A percentile compares a stretch with the other conserved stretches of the same genome.
These are phyloP conservation scores for Scutellaria minor DNA, from an alignment of 257 asterid species.

Conservation along the genomic window DNA sequence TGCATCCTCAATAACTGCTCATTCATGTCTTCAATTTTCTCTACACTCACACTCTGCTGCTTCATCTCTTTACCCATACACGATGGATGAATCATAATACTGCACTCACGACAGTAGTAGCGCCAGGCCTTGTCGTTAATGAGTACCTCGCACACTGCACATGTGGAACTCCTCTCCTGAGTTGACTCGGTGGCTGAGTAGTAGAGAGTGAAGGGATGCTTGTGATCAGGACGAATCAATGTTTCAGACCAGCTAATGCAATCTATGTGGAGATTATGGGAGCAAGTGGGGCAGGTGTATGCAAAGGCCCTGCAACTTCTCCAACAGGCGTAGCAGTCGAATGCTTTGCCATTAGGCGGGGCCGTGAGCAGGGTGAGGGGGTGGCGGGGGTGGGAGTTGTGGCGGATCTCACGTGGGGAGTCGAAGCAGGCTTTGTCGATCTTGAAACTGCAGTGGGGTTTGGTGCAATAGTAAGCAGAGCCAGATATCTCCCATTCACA, in stretches of 20 bases:
- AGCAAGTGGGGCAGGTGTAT: constrained; percentile 52
- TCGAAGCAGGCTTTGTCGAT: constrained; percentile 63
- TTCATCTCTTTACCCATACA: constrained; percentile 43
- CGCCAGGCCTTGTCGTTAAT: constrained; percentile 56
- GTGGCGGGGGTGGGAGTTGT: constrained; percentile 61
- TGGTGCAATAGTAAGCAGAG: constrained; percentile 47
- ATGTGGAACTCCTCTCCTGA: constrained; percentile 35
- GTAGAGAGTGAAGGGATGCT: constrained; percentile 47
- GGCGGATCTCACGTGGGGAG: constrained; percentile 49
- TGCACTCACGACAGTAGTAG: constrained; percentile 57
- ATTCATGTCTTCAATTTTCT: not conserved
- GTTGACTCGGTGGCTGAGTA: constrained; percentile 38
- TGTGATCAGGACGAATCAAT: constrained; percentile 43
- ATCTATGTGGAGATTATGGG: constrained; percentile 47
- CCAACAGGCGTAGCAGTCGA: constrained; percentile 60
- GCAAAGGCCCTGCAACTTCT: constrained; percentile 47
- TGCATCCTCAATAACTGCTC: not conserved
- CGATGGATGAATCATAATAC: constrained; percentile 53
- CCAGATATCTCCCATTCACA: constrained; percentile 50
- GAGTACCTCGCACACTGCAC: constrained; percentile 51
- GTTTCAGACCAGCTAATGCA: constrained; percentile 42
- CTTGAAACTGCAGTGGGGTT: constrained; percentile 54
- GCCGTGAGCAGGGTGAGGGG: constrained; percentile 49
- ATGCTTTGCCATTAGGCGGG: constrained; percentile 49
- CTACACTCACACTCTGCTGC: not conserved